phyloP scores from a whole-genome alignment of 257 asterid genomes.

The Solanum paucissectum region DNA sequence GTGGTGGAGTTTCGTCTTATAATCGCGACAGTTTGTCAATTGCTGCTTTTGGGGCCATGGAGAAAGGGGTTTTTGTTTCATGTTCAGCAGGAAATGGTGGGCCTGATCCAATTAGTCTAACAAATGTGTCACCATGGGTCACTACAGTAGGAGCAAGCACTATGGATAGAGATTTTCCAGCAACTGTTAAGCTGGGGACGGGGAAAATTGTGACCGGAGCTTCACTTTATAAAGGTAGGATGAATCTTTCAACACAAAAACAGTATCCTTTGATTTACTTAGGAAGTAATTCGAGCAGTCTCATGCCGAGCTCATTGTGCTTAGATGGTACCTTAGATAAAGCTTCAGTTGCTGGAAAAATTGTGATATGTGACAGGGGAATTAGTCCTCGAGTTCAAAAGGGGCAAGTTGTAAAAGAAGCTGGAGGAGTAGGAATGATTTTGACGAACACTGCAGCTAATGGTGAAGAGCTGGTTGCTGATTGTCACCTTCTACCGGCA shows the following conservation, averaged over 20 bases:
- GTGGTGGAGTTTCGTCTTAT: constrained; percentile 83
- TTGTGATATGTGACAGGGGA: constrained; percentile 84
- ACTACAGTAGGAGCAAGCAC: constrained; percentile 89
- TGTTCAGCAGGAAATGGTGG: constrained; percentile 96
- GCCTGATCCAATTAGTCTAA: constrained; percentile 80
- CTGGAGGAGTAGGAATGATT: constrained; percentile 87
- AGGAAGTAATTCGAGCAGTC: constrained; percentile 57
- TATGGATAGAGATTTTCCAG: constrained; percentile 86
- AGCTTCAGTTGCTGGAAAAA: constrained; percentile 55
- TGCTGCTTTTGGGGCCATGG: constrained; percentile 90
- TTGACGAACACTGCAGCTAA: constrained; percentile 61
- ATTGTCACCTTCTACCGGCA: constrained; percentile 77
- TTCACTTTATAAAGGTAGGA: constrained; percentile 58
- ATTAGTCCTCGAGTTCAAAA: constrained; percentile 83
- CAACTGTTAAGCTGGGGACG: constrained; percentile 56
- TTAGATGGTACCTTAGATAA: constrained; percentile 66
- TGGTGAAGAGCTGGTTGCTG: constrained; percentile 87
- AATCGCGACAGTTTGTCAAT: constrained; percentile 59
- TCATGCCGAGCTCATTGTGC: constrained; percentile 76
- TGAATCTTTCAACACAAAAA: constrained; percentile 18
- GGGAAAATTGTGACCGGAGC: constrained; percentile 46
- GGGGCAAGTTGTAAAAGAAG: constrained; percentile 86
- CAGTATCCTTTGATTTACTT: constrained; percentile 50
- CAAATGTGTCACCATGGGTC: constrained; percentile 94
- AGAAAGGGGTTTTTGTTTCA: constrained; percentile 71